Conservation (phyloP, 345 rosid genomes). For the Euphorbia lathyris region DNA sequence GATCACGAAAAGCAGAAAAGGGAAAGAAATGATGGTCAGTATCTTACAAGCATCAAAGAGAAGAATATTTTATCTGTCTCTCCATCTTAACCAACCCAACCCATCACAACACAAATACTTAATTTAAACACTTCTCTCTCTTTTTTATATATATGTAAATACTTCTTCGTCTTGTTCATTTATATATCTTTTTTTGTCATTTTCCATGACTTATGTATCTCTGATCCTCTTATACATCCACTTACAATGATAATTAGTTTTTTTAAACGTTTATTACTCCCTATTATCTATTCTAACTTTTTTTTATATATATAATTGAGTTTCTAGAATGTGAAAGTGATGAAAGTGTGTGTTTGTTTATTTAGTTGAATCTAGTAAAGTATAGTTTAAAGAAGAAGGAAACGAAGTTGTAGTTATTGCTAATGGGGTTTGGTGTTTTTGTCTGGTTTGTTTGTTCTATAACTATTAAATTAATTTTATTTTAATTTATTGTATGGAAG, state of each 20-base stretch:
- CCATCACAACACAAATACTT: constrained; percentile 23
- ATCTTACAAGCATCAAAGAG: constrained; percentile 29
- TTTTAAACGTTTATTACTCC: too few relatives aligned
- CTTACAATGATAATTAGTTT: constrained; percentile 7
- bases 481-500: not conserved
- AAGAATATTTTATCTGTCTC: constrained; percentile 32
- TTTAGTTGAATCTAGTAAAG: not conserved
- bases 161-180: not conserved
- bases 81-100: constrained; percentile 33
- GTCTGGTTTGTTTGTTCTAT: constrained; percentile 8
- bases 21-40: constrained; percentile 15
- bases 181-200: not conserved
- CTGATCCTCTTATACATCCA: constrained; percentile 3
- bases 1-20: not conserved
- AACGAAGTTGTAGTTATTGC: not conserved
- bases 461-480: too few relatives aligned
- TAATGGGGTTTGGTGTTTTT: constrained; percentile 14
- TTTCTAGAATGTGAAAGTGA: not conserved
- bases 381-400: not conserved
- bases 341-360: not conserved
- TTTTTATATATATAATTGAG: not conserved
- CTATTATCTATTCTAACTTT: not conserved
- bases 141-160: constrained; percentile 36
- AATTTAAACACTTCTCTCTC: constrained; percentile 16
- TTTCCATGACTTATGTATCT: not conserved